These are phyloP conservation scores for Tolypocladium nubicola DNA, from an alignment of 2,329 filamentous ascomycete genomes.

Conservation along the genomic window DNA sequence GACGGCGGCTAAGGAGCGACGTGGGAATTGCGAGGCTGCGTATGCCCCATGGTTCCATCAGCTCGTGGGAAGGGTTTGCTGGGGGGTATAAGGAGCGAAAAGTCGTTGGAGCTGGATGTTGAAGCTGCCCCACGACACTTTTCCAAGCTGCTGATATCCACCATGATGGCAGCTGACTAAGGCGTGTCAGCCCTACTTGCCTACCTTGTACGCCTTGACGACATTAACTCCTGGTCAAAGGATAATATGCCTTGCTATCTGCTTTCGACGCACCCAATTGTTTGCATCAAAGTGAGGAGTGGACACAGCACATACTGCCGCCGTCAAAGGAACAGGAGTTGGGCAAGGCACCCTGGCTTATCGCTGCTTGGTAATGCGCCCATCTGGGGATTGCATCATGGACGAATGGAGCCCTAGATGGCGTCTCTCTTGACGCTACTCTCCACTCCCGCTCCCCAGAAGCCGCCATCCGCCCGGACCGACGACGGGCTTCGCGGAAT, in stretches of 20 bases:
- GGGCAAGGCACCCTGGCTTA: neutral
- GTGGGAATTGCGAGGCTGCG: conserved; percentile 7
- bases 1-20: conserved; percentile 1
- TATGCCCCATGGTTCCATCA: conserved; percentile 19
- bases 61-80: neutral
- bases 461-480: neutral
- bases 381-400: neutral
- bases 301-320: too few relatives aligned
- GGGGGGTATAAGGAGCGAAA: neutral
- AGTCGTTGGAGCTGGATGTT: neutral
- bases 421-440: neutral
- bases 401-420: neutral
- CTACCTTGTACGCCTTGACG: too few relatives aligned
- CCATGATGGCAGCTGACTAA: neutral
- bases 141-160: neutral
- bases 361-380: neutral
- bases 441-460: neutral
- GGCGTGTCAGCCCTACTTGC: too few relatives aligned
- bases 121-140: conserved; percentile 5
- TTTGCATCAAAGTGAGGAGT: too few relatives aligned
- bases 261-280: too few relatives aligned
- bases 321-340: too few relatives aligned
- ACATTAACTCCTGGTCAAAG: too few relatives aligned
- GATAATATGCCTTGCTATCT: too few relatives aligned
- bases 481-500: neutral